phyloP scores from a whole-genome alignment of 2,329 filamentous ascomycete species.

The Stagonosporopsis vannaccii region DNA sequence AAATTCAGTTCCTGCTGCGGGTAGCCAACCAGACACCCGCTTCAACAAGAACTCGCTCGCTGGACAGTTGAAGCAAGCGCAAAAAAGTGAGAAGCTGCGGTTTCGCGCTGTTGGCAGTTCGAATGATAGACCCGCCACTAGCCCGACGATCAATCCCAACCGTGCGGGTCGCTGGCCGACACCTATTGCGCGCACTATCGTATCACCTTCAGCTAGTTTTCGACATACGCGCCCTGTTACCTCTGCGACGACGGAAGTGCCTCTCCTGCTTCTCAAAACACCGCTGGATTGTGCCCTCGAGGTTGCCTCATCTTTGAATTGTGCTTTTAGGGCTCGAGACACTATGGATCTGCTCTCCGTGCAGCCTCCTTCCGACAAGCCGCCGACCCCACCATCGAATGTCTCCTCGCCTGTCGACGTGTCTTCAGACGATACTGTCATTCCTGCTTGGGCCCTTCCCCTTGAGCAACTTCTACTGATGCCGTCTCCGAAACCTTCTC shows the following conservation, averaged over 20 bases:
- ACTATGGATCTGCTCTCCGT: neutral
- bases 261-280: neutral
- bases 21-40: slow-evolving; percentile 1
- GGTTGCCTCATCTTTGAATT: neutral
- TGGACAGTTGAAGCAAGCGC: neutral
- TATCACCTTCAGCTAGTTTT: neutral
- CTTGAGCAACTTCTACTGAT: neutral
- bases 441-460: neutral
- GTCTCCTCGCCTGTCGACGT: neutral
- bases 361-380: neutral
- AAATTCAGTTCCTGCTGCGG: slow-evolving; percentile 11
- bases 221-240: neutral
- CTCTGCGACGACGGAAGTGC: neutral
- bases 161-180: slow-evolving; percentile 1
- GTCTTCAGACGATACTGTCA: neutral
- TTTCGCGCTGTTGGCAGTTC: neutral
- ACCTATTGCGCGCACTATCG: neutral
- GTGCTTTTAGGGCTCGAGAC: neutral
- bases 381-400: neutral
- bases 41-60: slow-evolving; percentile 14
- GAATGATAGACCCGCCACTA: neutral
- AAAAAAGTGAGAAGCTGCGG: neutral
- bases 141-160: neutral
- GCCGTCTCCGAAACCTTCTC: neutral
- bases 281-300: neutral